Conservation (phyloP, 2,329 filamentous ascomycete genomes). For the Pestalotiopsis sp. region DNA sequence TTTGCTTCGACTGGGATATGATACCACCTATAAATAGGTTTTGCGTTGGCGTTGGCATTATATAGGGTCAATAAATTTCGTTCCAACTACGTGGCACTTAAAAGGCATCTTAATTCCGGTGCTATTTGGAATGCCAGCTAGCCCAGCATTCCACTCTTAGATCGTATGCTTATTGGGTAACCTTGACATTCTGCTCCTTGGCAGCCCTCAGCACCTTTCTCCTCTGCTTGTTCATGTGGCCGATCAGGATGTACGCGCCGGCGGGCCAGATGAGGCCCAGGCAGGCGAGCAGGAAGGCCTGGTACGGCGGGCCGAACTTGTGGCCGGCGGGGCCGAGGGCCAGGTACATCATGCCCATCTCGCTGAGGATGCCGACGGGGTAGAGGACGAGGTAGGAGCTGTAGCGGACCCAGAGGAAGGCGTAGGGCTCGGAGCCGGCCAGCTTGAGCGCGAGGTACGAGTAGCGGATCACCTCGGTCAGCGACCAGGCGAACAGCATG, state of each 20-base stretch:
- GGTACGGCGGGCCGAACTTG: slow-evolving; percentile 54
- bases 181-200: slow-evolving; percentile 45
- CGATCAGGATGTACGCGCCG: slow-evolving; percentile 84
- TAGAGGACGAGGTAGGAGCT: slow-evolving; percentile 95
- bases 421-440: slow-evolving; percentile 60
- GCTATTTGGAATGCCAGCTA: background rate
- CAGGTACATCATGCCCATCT: slow-evolving; percentile 78
- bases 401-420: slow-evolving; percentile 82
- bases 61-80: slow-evolving; percentile 1
- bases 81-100: too few species aligned
- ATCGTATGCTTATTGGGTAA: slow-evolving; percentile 11
- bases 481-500: slow-evolving; percentile 85
- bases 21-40: slow-evolving; percentile 9
- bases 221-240: slow-evolving; percentile 92
- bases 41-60: slow-evolving; percentile 4
- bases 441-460: slow-evolving; percentile 83
- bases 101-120: too few species aligned
- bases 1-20: slow-evolving; percentile 6
- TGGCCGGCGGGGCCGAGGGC: slow-evolving; percentile 63
- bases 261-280: slow-evolving; percentile 77
- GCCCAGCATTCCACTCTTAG: background rate
- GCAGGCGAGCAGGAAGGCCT: slow-evolving; percentile 73
- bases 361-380: slow-evolving; percentile 86
- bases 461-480: slow-evolving; percentile 94
- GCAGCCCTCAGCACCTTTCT: slow-evolving; percentile 74